These are phyloP conservation scores for Hypoxylon sp. DNA, from an alignment of 2,329 filamentous ascomycete genomes.

Conservation along the genomic window DNA sequence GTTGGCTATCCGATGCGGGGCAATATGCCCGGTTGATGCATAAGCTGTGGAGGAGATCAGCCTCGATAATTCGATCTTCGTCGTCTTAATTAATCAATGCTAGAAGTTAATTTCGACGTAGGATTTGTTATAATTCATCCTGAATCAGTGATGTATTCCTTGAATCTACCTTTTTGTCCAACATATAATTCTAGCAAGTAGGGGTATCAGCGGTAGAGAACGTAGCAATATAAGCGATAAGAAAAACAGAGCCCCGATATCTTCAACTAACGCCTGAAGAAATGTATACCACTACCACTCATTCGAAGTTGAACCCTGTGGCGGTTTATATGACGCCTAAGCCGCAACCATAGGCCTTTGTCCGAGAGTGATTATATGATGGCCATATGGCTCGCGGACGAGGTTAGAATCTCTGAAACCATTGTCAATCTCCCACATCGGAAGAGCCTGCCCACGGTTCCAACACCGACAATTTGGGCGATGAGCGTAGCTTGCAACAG, in stretches of 20 bases:
- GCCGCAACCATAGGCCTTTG: not conserved
- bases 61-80: not conserved
- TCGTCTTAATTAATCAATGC: not conserved
- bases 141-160: not conserved
- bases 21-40: constrained; percentile 26
- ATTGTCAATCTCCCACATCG: not conserved
- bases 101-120: not conserved
- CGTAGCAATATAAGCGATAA: not conserved
- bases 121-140: not conserved
- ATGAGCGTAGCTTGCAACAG: constrained; percentile 17
- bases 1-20: constrained; percentile 28
- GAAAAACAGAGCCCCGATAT: not conserved
- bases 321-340: not conserved
- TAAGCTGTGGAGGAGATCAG: constrained; percentile 9
- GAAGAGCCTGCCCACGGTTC: not conserved
- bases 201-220: not conserved
- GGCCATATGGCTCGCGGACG: not conserved
- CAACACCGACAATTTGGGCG: constrained; percentile 20
- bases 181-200: not conserved
- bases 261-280: not conserved
- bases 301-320: too few relatives aligned
- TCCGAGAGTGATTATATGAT: not conserved
- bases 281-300: too few relatives aligned
- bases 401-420: not conserved
- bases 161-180: not conserved